These are phyloP conservation scores for Pestalotiopsis sp. DNA, from an alignment of 2,329 filamentous ascomycete genomes.

Conservation along the genomic window DNA sequence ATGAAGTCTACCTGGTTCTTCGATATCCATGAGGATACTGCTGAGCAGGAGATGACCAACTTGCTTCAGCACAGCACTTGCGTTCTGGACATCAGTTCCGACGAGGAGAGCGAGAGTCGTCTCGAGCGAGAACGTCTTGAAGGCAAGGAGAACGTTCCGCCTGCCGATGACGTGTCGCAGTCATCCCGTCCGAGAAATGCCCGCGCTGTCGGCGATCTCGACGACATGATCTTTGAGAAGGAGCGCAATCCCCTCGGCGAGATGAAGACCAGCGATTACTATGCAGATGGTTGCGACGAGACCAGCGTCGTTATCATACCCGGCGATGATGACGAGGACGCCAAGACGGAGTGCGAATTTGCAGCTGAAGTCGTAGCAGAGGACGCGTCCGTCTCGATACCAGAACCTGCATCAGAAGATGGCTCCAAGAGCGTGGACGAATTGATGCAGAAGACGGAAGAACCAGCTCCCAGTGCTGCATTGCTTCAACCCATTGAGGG, in stretches of 20 bases:
- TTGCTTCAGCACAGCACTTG: conserved; percentile 89
- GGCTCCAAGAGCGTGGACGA: conserved; percentile 34
- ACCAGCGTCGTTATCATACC: conserved; percentile 63
- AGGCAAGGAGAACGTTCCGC: conserved; percentile 91
- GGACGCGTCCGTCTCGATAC: conserved; percentile 34
- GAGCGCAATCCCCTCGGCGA: conserved; percentile 67
- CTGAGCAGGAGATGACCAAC: conserved; percentile 89
- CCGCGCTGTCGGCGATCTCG: conserved; percentile 35
- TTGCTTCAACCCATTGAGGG: conserved; percentile 59
- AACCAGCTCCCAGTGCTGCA: conserved; percentile 45
- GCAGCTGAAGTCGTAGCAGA: conserved; percentile 30
- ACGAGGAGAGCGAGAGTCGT: conserved; percentile 72
- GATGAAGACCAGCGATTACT: conserved; percentile 69
- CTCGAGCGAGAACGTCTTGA: conserved; percentile 55
- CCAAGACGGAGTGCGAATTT: conserved; percentile 26
- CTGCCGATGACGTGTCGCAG: conserved; percentile 65
- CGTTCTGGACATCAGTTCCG: conserved; percentile 84
- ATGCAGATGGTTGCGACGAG: conserved; percentile 66
- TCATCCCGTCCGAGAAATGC: conserved; percentile 43
- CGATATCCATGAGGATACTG: conserved; percentile 90
- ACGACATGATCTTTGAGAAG: conserved; percentile 65
- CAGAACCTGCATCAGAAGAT: conserved; percentile 27
- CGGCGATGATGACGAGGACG: conserved; percentile 57
- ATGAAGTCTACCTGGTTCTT: conserved; percentile 80
- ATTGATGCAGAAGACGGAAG: conserved; percentile 39